A percentile compares a stretch with the other conserved stretches of the same genome.
phyloP scores from a whole-genome alignment of 192 early-diverging fungal genomes.

The Dimargaris cristalligena region DNA sequence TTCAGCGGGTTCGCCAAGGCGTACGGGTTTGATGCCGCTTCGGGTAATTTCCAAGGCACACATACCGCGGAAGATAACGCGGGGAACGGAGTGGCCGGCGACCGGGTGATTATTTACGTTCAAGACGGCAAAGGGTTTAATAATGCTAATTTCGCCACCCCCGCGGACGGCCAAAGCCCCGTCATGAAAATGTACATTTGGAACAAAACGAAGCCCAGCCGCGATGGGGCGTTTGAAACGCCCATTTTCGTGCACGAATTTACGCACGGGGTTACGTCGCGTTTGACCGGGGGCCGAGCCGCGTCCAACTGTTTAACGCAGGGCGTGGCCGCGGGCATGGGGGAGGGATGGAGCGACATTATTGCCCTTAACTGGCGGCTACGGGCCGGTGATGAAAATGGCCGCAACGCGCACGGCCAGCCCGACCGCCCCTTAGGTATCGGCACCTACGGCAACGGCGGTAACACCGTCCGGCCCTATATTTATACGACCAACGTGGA shows the following conservation, averaged over 20 bases:
- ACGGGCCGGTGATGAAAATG: conserved; percentile 18
- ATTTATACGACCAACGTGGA: conserved; percentile 2
- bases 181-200: conserved; percentile 38
- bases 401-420: not conserved
- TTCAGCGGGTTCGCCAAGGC: conserved; percentile 28
- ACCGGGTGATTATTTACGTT: conserved; percentile 29
- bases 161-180: conserved; percentile 32
- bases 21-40: conserved; percentile 30
- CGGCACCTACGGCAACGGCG: conserved; percentile 21
- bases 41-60: conserved; percentile 44
- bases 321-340: conserved; percentile 39
- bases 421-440: conserved; percentile 19
- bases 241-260: conserved; percentile 41
- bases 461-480: conserved; percentile 14
- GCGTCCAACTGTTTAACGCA: conserved; percentile 36
- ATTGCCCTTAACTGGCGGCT: conserved; percentile 22
- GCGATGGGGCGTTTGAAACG: conserved; percentile 38
- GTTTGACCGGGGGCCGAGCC: conserved; percentile 42
- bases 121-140: conserved; percentile 30
- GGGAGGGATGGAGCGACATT: conserved; percentile 46
- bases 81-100: conserved; percentile 28
- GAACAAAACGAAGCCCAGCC: conserved; percentile 26
- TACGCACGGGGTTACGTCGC: conserved; percentile 41
- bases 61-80: conserved; percentile 31
- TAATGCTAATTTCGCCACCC: conserved; percentile 47